Evolutionary conservation across 169 alveolate species (phyloP), one percentile per base, ranked within the genome.

Genomic region (Plasmodium relictum): DNA sequence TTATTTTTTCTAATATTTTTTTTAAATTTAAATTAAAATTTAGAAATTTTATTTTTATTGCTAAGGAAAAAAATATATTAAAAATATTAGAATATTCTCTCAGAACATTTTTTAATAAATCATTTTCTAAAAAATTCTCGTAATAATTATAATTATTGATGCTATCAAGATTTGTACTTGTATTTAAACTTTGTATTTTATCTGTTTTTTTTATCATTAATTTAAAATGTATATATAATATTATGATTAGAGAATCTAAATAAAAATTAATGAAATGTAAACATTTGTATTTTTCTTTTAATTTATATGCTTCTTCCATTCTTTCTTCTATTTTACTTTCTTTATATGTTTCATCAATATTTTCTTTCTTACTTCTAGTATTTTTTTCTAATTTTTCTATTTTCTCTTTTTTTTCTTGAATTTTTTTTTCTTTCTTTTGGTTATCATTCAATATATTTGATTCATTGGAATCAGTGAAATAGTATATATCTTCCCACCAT

Each of bases 261-360:
- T 62, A 76, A 48, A 31, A 63, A 18, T 76, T 76, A 12, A 76
- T 12, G 62, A 76, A 76, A 22, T 76, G 89, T 1, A 76, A 58
- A 18, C 39, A 63, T n/a, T 76, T 76, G 56, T 44, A 76, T 24
- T 63, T 76, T 20, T 41, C 16, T 18, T 31, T 45, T 12, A 63
- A 56, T 7, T 18, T 31, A 26, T n/a, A 20, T 48, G n/a, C 10
- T 22, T 26, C 22, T 14, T 48, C 59, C 0, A 9, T 24, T 44
- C n/a, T 41, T 26, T 20, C 54, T 10, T 26, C 20, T 6, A 4
- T 18, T 6, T 54, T 44, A 39, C 22, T 22, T 41, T 9, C 18
- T 14, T n/a, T 37, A 26, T 16, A 7, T n/a, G 14, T 4, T 41
- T 66, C 6, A n/a, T 73, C 7, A 20, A 0, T n/a, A 41, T 22